Base-by-base conservation (phyloP, 441 rosid genomes). In the Eutrema salsugineum region DNA sequence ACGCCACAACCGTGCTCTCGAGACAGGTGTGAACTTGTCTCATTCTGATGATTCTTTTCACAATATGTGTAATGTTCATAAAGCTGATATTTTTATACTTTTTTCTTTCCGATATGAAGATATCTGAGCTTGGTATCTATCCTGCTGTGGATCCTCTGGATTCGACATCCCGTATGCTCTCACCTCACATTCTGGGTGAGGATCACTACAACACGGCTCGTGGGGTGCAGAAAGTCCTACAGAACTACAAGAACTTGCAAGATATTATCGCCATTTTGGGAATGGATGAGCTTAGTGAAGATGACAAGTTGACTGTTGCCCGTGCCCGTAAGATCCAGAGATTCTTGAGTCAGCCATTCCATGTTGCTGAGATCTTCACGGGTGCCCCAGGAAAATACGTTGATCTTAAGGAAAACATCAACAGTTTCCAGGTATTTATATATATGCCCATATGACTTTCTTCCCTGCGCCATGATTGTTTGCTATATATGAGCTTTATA, bases 211-310 rank as follows among this genome's bases (percentile, higher is more conserved):
- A 91, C 78, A 94, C 98, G 5, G 98, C 99, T 68, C 98, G 97
- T 85, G 96, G 91, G 33, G 99, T 94, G 57, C 98, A 92, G 83
- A 90, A 94, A 82, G 96, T 92, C 66, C 97, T 94, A 63, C 97
- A 92, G 70, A 92, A 92, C 91, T 95, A 95, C 82, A 95, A 92
- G 84, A 95, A 95, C 63, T 84, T 92, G 77, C 99, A 95, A 72
- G 98, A 95, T 88, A 95, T 95, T 19, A 95, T 95, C 78, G 99
- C 98, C 73, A 95, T 92, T 83, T 71, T 94, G 87, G 98, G 98
- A 17, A 89, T 95, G 98, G 99, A 95, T 77, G 98, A 95, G 89
- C 93, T 95, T 19, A 95, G 99, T 82, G 99, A 95, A 84, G 99
- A 95, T 71, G 99, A 95, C 76, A 93, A 95, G 46, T 66, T 95